These are phyloP conservation scores for Talaromyces islandicus DNA, from an alignment of 2,329 filamentous ascomycete genomes.

Conservation along the genomic window DNA sequence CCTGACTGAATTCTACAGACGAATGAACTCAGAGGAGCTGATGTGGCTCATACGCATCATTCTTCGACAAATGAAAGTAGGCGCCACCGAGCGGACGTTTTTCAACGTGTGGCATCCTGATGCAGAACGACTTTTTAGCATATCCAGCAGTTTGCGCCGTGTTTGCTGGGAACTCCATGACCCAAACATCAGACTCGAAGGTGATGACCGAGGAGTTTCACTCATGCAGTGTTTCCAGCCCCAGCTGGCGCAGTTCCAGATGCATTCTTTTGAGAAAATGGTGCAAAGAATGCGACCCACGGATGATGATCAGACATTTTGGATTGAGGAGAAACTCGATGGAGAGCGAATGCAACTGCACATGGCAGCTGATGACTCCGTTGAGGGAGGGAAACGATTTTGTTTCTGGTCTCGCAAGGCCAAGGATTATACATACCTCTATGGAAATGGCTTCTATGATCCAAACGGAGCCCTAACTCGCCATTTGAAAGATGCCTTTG, in stretches of 20 bases:
- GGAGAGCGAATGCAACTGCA: constrained; percentile 97
- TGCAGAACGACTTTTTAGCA: constrained; percentile 72
- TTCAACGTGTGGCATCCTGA: constrained; percentile 78
- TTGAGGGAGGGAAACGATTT: constrained; percentile 67
- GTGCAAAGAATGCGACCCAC: constrained; percentile 61
- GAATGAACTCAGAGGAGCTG: constrained; percentile 90
- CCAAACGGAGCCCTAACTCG: constrained; percentile 71
- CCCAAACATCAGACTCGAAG: constrained; percentile 64
- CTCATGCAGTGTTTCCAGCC: constrained; percentile 97
- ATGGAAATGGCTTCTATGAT: constrained; percentile 71
- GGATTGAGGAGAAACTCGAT: constrained; percentile 97
- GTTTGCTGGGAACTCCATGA: constrained; percentile 94
- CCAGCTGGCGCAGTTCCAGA: constrained; percentile 88
- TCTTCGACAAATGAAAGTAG: constrained; percentile 68
- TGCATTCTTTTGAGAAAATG: constrained; percentile 74
- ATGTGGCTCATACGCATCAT: constrained; percentile 95
- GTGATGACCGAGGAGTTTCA: constrained; percentile 66
- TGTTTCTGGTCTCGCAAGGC: constrained; percentile 92
- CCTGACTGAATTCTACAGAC: constrained; percentile 74
- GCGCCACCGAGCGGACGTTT: constrained; percentile 81
- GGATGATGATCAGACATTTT: constrained; percentile 71
- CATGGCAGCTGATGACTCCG: constrained; percentile 65
- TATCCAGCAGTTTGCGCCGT: constrained; percentile 80
- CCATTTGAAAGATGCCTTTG: constrained; percentile 72
- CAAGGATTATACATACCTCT: constrained; percentile 93